Base-by-base conservation (phyloP, 1,284 basidiomycete species). In the Sporisorium scitamineum region DNA sequence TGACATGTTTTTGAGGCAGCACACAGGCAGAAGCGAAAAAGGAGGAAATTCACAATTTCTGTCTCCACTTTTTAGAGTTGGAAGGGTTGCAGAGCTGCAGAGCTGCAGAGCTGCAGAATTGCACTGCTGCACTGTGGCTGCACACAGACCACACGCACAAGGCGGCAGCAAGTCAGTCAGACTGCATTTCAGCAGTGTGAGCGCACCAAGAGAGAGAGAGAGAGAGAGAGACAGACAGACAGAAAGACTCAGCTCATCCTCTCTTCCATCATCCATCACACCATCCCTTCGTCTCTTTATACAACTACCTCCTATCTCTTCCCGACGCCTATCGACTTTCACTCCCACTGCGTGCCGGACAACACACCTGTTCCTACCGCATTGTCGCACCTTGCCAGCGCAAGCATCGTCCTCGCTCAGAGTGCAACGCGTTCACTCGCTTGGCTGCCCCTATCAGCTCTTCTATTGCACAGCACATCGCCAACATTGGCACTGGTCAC, bases 61-160 rank as follows among this genome's bases (percentile, higher is more conserved):
- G 7, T 34, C 29, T 34, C 29, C 31, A 52, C 20, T 11, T 51
- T 31, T 51, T 27, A n/a, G 31, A 45, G 24, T 7, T 14, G 18
- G 14, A 54, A 42, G 26, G 9, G 29, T n/a, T 13, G 48, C 29
- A 32, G 29, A 7, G 31, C 29, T 51, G 29, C 50, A 51, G 13
- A 20, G 41, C 41, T 55, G 54, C 54, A 45, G 20, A 7, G 24
- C 34, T 41, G 34, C 52, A 54, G 34, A 54, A 31, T 20, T n/a
- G 37, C 18, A n/a, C 37, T 39, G 37, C 37, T 39, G 37, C 29
- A 29, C n/a, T n/a, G n/a, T n/a, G n/a, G n/a, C n/a, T n/a, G n/a
- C 54, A 44, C 54, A 55, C 54, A 55, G 54, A 55, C 54, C 54
- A 44, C 3, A 3, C 24, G 13, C 44, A 45, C 7, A 39, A 11